Evolutionary conservation across 228 moss, liverwort and hornwort species (phyloP), one percentile per base, ranked within the genome.

Genomic region (Sphagnum magellanicum): DNA sequence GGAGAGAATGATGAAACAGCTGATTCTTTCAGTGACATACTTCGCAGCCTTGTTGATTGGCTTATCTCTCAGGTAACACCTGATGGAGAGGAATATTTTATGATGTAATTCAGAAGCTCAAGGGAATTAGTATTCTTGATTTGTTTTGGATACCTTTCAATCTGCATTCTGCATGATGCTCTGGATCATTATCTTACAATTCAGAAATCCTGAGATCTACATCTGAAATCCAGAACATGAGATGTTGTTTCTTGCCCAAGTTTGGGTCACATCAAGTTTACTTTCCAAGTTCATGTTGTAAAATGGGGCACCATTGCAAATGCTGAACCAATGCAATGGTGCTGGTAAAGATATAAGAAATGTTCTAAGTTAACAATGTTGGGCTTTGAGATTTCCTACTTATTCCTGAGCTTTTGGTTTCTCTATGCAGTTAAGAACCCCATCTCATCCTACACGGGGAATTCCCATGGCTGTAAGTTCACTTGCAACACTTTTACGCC

Each of bases 381-480:
- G 6, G 47, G 61, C 17, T 62, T 5, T 62, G 75, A 66, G 65
- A 32, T 4, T 9, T 58, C 14, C 58, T 58, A 14, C 10, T 10
- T 58, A 3, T 9, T 58, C 58, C 58, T 58, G 32, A 32, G 32
- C 32, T 32, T 32, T 3, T 32, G 32, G 32, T 32, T 32, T 32
- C 32, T 32, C 32, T 32, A 32, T 69, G 74, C 86, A 97, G 93
- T 72, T 98, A 63, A 82, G 79, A 76, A 71, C 68, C 60, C 93
- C 97, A 10, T 69, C 90, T 64, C 93, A 93, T 84, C 78, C 85
- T 66, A 79, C 74, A 51, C 88, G 87, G 71, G 88, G 85, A 68
- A 82, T 80, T 50, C 90, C 93, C 7, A 93, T 84, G 53, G 93
- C 97, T 67, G 93, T 93, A 17, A 90, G 93, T 71, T 85, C 91